These are phyloP conservation scores for Nothophoma quercina DNA, from an alignment of 2,329 filamentous ascomycete species.

Conservation along the genomic window DNA sequence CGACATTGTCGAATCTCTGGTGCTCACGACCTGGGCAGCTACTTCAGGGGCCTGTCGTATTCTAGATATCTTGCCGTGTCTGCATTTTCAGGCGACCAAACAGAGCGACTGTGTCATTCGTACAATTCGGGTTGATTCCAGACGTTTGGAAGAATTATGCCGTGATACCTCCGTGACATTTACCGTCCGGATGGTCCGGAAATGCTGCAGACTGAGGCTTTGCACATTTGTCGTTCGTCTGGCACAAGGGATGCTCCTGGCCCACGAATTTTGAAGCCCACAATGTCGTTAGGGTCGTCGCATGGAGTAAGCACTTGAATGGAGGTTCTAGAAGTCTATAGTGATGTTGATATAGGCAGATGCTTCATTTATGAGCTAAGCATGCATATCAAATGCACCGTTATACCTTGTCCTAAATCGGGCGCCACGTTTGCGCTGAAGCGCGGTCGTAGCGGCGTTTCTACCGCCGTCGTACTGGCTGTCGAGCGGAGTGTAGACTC, in stretches of 20 bases:
- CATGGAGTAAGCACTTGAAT: too few relatives aligned
- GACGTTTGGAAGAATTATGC: not conserved
- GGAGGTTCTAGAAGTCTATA: too few relatives aligned
- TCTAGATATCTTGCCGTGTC: conserved; percentile 14
- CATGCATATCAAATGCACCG: too few relatives aligned
- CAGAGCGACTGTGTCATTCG: not conserved
- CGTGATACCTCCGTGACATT: not conserved
- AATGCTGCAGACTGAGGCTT: not conserved
- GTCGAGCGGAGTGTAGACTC: too few relatives aligned
- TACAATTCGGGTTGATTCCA: not conserved
- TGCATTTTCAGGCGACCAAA: not conserved
- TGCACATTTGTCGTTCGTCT: not conserved
- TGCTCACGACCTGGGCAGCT: conserved; percentile 7
- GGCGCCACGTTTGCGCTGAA: too few relatives aligned
- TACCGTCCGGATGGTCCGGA: conserved; percentile 5
- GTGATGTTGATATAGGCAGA: too few relatives aligned
- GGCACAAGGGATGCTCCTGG: not conserved
- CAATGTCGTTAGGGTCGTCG: too few relatives aligned
- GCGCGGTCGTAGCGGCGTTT: too few relatives aligned
- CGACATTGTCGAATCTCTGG: conserved; percentile 13
- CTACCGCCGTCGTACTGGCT: too few relatives aligned
- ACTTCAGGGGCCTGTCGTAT: conserved; percentile 3
- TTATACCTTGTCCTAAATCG: too few relatives aligned
- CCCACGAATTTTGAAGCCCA: too few relatives aligned
- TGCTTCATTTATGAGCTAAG: too few relatives aligned